phyloP scores from a whole-genome alignment of 108 stramenopile species.

The Pinguiococcus pyrenoidosus region DNA sequence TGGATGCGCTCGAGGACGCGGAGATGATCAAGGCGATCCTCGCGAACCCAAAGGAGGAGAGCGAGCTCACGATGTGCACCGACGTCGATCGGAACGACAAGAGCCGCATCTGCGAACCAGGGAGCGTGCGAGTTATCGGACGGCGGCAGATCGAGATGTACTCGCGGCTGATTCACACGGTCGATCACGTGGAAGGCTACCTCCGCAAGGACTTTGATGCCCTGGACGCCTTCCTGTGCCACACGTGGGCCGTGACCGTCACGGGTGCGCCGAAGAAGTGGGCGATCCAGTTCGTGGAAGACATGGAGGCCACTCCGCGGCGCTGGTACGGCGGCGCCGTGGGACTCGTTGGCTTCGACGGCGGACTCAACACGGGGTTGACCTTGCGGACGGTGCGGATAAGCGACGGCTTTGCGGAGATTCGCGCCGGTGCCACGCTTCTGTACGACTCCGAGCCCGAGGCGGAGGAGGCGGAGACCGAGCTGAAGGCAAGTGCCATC shows the following conservation, averaged over 20 bases:
- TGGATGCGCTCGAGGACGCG: slow-evolving; percentile 94
- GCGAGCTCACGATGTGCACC: slow-evolving; percentile 96
- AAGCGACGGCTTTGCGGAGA: slow-evolving; percentile 78
- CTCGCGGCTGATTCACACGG: slow-evolving; percentile 89
- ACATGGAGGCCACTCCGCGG: slow-evolving; percentile 75
- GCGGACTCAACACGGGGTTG: slow-evolving; percentile 84
- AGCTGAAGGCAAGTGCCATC: slow-evolving; percentile 94
- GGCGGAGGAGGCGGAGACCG: slow-evolving; percentile 89
- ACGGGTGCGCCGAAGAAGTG: slow-evolving; percentile 95
- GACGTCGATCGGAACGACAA: slow-evolving; percentile 98
- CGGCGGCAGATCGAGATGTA: slow-evolving; percentile 98
- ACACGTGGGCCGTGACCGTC: slow-evolving; percentile 98
- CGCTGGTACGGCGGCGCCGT: slow-evolving; percentile 97
- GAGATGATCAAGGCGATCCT: slow-evolving; percentile 71
- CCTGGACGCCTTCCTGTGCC: slow-evolving; percentile 90
- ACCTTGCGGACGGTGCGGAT: slow-evolving; percentile 83
- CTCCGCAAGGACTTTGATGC: slow-evolving; percentile 87
- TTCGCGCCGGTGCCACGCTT: slow-evolving; percentile 80
- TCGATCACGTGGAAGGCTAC: slow-evolving; percentile 96
- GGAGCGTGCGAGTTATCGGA: slow-evolving; percentile 89
- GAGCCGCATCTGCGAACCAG: slow-evolving; percentile 90
- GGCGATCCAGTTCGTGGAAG: slow-evolving; percentile 95
- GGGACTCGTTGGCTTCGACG: slow-evolving; percentile 92
- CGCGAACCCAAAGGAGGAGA: slow-evolving; percentile 88
- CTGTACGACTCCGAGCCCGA: slow-evolving; percentile 78